Evolutionary conservation across 192 early-diverging fungal genomes (phyloP), one percentile per base, ranked within the genome.

Genomic region (Umbelopsis sp.): DNA sequence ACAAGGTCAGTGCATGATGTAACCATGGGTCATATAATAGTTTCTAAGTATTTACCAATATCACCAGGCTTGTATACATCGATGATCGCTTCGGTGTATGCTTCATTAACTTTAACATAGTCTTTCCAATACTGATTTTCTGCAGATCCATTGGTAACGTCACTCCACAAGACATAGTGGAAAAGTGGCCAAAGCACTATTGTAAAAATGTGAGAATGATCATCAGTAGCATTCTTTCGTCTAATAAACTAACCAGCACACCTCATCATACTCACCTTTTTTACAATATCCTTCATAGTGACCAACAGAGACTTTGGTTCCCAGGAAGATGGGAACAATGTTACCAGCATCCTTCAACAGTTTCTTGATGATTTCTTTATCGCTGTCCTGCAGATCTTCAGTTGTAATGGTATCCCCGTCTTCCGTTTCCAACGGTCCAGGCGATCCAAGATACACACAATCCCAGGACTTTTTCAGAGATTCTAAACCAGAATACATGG

Each of bases 201-300:
- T 24, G 52, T 47, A 26, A n/a, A 36, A 69, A 21, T 75, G 22
- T 34, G 53, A 25, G 65, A 54, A 53, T 36, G 45, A 68, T 4
- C 11, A 21, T 49, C 41, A 71, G 36, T 14, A 54, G 38, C 44
- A 50, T 24, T 11, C 29, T n/a, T n/a, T 38, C 16, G 45, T n/a
- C 29, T 10, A 26, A 24, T 26, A 36, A 7, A 31, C 49, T 20
- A 41, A 47, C 20, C 38, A 50, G 14, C 65, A 65, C 6, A 24
- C 20, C 10, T 56, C 41, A 66, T 14, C 51, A 20, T 53, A 20
- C 38, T 70, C 82, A 94, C 93, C 90, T 65, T 86, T 84, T 84
- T 99, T 99, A 84, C 96, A 99, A 81, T 96, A 99, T 0, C 97
- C 97, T 59, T 98, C 97, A 74, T 99, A 99, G 75, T 98, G 96